These are phyloP conservation scores for Cicer arietinum DNA, from an alignment of 306 rosid species.

Conservation along the genomic window DNA sequence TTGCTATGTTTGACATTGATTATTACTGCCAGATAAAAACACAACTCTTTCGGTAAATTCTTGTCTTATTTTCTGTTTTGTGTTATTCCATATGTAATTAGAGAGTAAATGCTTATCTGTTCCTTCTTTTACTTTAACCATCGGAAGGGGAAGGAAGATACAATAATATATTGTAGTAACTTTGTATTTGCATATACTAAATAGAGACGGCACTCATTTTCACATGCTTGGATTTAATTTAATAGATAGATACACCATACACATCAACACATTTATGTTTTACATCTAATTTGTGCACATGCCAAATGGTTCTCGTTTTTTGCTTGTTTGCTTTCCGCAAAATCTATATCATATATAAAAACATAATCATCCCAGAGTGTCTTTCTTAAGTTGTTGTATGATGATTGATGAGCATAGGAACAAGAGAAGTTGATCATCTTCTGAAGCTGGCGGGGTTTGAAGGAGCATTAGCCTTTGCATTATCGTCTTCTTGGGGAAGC, in stretches of 20 bases:
- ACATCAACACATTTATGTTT: slow-evolving; percentile 6
- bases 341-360: slow-evolving; percentile 16
- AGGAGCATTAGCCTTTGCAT: slow-evolving; percentile 49
- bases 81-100: too few relatives aligned
- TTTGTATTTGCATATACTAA: not conserved
- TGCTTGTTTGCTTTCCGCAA: slow-evolving; percentile 21
- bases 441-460: slow-evolving; percentile 61
- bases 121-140: not conserved
- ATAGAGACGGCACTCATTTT: not conserved
- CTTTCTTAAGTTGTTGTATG: slow-evolving; percentile 9
- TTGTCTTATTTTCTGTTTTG: too few relatives aligned
- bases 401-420: slow-evolving; percentile 22
- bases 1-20: not conserved
- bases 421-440: slow-evolving; percentile 49
- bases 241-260: not conserved
- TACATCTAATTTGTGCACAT: slow-evolving; percentile 30
- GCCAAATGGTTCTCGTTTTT: not conserved
- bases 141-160: not conserved
- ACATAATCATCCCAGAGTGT: not conserved
- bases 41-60: too few relatives aligned
- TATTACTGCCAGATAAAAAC: not conserved
- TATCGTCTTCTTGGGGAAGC: slow-evolving; percentile 63
- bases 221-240: not conserved
- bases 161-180: not conserved
- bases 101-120: too few relatives aligned